Conservation (phyloP, 345 rosid genomes). For the Clausena lansium region DNA sequence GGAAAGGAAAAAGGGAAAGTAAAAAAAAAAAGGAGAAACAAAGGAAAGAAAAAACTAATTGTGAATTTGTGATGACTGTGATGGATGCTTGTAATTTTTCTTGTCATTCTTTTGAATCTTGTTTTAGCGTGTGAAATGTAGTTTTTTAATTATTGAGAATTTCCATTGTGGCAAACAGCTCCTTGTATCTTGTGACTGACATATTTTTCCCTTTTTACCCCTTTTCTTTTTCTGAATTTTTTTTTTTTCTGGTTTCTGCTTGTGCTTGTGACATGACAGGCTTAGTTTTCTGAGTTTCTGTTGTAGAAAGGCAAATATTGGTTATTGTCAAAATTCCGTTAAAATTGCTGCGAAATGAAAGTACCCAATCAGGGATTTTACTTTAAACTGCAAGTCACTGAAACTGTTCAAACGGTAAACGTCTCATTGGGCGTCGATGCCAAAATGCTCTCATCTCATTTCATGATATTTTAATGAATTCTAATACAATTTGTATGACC, state of each 20-base stretch:
- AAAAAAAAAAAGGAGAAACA: background rate
- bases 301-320: background rate
- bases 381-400: no score
- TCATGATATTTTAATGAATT: no score
- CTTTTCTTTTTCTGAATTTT: background rate
- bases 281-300: background rate
- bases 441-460: no score
- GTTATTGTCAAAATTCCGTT: background rate
- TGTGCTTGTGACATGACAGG: background rate
- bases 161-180: conserved; percentile 1
- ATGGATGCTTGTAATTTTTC: conserved; percentile 23
- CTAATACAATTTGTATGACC: no score
- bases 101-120: conserved; percentile 33
- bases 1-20: background rate
- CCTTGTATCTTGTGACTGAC: background rate
- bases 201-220: background rate
- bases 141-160: conserved; percentile 14
- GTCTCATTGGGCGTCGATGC: no score
- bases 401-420: no score
- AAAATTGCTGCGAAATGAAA: background rate
- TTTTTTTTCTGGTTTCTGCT: background rate
- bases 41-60: conserved; percentile 12
- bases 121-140: conserved; percentile 38
- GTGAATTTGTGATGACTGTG: conserved; percentile 19
- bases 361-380: no score